Conservation (phyloP, 352 stramenopile genomes). For the Globisporangium nunn region DNA sequence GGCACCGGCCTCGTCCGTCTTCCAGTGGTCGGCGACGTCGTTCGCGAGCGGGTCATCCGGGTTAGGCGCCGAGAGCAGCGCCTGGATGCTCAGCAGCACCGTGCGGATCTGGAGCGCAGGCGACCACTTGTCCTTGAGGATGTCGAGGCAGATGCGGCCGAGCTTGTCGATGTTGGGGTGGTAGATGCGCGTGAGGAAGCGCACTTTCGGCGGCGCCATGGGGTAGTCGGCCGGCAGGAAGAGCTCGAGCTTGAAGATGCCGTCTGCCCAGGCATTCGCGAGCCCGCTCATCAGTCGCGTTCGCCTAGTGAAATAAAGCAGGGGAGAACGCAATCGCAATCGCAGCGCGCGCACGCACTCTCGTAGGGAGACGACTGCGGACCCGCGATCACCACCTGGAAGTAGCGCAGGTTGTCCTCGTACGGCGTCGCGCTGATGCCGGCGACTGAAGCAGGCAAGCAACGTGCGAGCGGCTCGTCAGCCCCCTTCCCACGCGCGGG, state of each 20-base stretch:
- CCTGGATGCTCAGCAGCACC: conserved; percentile 96
- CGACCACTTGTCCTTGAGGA: conserved; percentile 99
- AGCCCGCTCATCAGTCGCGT: too few species aligned
- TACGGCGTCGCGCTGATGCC: conserved; percentile 96
- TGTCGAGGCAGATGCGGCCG: conserved; percentile 97
- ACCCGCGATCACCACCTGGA: conserved; percentile 96
- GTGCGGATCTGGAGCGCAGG: conserved; percentile 98
- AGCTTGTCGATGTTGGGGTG: conserved; percentile 98
- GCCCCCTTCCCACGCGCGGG: too few species aligned
- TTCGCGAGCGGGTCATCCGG: conserved; percentile 96
- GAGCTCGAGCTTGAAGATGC: conserved; percentile 94
- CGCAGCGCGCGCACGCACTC: conserved; percentile 36
- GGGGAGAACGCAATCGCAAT: background rate
- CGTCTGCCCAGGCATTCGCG: conserved; percentile 32
- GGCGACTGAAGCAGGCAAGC: conserved; percentile 37
- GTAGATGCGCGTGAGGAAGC: conserved; percentile 98
- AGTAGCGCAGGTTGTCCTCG: conserved; percentile 97
- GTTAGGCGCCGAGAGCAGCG: conserved; percentile 94
- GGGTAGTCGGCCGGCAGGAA: conserved; percentile 96
- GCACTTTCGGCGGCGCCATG: conserved; percentile 96
- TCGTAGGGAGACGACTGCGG: conserved; percentile 94
- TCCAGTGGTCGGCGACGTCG: conserved; percentile 96
- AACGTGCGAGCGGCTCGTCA: too few species aligned
- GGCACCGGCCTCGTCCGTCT: conserved; percentile 91
- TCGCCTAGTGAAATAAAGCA: background rate